Evolutionary conservation across 2,329 filamentous ascomycete genomes (phyloP), one percentile per base, ranked within the genome.

Genomic region (Sporothrix brasiliensis): DNA sequence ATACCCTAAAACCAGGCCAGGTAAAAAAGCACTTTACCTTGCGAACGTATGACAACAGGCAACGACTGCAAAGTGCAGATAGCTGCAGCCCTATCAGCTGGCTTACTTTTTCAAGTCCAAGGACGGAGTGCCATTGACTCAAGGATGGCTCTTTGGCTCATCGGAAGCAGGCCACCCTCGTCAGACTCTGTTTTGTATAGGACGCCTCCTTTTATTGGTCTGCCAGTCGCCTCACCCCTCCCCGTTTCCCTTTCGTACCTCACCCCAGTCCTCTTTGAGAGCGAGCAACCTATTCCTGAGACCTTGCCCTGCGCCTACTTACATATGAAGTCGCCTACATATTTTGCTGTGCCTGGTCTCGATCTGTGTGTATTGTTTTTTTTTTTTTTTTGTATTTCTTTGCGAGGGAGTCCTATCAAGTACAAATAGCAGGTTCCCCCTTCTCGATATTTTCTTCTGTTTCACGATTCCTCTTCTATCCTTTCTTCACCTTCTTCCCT

Each of bases 161-260:
- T 63, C 58, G 21, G n/a, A 39, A 47, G 58, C 58, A 19, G 58
- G 21, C 58, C 11, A 10, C 58, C 54, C 58, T 63, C 39, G 39
- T 63, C 58, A 63, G 58, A 47, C 58, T 27, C n/a, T 44, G 19
- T 61, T 11, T 61, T 47, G 58, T 39, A 9, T 16, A 61, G 21
- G 21, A n/a, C 41, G 14, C 7, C 6, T 61, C 13, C 24, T 61
- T 27, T 16, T 44, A 61, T 61, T 61, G 58, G 58, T 16, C 6
- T 47, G 19, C 39, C 30, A 11, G 21, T 41, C 34, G 9, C 56
- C 10, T 61, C 56, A 41, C 30, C 56, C 56, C 56, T n/a, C 34
- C 41, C 39, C 13, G 11, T 19, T 41, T 60, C 34, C 56, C 2
- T 41, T 9, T 63, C 6, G 21, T 54, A 3, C 13, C 21, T 27